These are phyloP conservation scores for Heliamphora exappendiculata DNA, from an alignment of 148 eudicot species.

Conservation along the genomic window DNA sequence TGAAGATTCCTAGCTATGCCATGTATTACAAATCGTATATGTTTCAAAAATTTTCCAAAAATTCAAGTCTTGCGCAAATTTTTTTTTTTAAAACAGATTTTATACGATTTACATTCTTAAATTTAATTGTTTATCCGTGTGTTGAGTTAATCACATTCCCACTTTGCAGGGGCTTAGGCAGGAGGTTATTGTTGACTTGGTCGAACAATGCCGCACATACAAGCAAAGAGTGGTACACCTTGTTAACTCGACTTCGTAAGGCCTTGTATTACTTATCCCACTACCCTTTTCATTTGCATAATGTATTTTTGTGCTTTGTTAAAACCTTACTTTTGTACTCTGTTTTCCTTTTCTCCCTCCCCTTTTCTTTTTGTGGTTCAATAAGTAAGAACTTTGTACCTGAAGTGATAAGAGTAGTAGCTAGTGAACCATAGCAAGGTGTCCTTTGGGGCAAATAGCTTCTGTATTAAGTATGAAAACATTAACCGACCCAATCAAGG, in stretches of 20 bases:
- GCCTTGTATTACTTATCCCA: constrained; percentile 19
- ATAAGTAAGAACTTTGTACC: not conserved
- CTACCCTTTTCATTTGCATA: not conserved
- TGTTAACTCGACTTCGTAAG: constrained; percentile 98
- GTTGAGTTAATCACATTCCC: not conserved
- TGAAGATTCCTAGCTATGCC: too few species aligned
- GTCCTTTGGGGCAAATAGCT: not conserved
- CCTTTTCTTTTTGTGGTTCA: not conserved
- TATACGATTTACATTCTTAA: not conserved
- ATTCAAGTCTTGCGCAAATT: not conserved
- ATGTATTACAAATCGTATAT: not conserved
- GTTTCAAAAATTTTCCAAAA: not conserved
- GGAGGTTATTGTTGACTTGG: constrained; percentile 92
- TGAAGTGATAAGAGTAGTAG: not conserved
- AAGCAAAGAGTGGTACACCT: constrained; percentile 95
- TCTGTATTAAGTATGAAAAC: not conserved
- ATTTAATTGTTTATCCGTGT: not conserved
- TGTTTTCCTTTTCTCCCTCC: not conserved
- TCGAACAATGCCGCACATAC: constrained; percentile 85
- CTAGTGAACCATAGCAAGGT: not conserved
- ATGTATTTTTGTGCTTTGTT: not conserved
- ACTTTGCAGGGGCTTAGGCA: constrained; percentile 68
- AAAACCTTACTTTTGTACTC: not conserved
- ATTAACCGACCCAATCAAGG: not conserved
- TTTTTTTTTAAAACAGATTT: not conserved